phyloP scores from a whole-genome alignment of 1,139 yeast genomes.

The Pichia cactophila region DNA sequence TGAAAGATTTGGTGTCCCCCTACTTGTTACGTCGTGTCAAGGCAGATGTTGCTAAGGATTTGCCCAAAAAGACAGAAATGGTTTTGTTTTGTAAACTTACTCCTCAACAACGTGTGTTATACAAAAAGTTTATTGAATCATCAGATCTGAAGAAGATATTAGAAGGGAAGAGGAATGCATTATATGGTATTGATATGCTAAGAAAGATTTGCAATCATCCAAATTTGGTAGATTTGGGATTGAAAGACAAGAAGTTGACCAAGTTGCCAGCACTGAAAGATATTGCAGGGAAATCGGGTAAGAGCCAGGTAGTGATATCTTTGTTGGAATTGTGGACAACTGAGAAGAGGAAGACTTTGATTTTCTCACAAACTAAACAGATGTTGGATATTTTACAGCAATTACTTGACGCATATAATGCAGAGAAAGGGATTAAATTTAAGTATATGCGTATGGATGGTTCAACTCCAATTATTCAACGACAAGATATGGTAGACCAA shows the following conservation, averaged over 20 bases:
- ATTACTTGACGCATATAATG: slow-evolving; percentile 39
- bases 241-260: slow-evolving; percentile 38
- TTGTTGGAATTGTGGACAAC: slow-evolving; percentile 67
- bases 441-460: slow-evolving; percentile 89
- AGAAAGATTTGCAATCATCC: slow-evolving; percentile 96
- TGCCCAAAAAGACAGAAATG: slow-evolving; percentile 90
- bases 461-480: slow-evolving; percentile 64
- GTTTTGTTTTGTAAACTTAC: slow-evolving; percentile 88
- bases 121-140: slow-evolving; percentile 65
- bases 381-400: slow-evolving; percentile 83
- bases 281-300: slow-evolving; percentile 56
- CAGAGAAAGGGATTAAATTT: slow-evolving; percentile 26
- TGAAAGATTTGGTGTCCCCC: slow-evolving; percentile 84
- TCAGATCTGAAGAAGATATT: slow-evolving; percentile 69
- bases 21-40: slow-evolving; percentile 81
- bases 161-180: slow-evolving; percentile 70
- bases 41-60: slow-evolving; percentile 92
- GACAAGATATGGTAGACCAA: slow-evolving; percentile 74
- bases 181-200: slow-evolving; percentile 83
- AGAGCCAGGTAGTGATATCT: slow-evolving; percentile 80
- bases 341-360: slow-evolving; percentile 69
- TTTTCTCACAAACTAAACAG: slow-evolving; percentile 88
- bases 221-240: slow-evolving; percentile 56
- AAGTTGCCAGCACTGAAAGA: slow-evolving; percentile 16
- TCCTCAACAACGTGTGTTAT: slow-evolving; percentile 62